A percentile compares a stretch with the other conserved stretches of the same genome.
phyloP scores from a whole-genome alignment of 2,329 filamentous ascomycete genomes.

The Talaromyces albobiverticillius region DNA sequence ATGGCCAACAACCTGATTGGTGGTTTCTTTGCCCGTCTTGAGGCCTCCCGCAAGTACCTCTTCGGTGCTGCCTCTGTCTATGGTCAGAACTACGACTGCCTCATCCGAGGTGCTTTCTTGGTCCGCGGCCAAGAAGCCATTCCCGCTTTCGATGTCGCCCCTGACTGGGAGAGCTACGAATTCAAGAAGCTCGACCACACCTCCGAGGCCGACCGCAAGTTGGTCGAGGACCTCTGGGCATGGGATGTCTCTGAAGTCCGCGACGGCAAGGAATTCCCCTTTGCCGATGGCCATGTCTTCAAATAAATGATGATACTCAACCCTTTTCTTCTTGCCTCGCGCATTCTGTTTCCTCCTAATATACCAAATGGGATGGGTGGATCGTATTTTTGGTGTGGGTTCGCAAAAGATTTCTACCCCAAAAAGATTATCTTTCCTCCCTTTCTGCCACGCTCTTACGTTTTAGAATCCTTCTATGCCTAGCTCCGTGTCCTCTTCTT shows the following conservation, averaged over 20 bases:
- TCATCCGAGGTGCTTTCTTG: slow-evolving; percentile 91
- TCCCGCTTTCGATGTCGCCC: slow-evolving; percentile 92
- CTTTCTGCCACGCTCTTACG: neutral
- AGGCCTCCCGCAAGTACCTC: slow-evolving; percentile 96
- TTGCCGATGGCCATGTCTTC: slow-evolving; percentile 96
- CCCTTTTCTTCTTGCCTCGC: neutral
- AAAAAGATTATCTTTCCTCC: neutral
- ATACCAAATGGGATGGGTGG: slow-evolving; percentile 7
- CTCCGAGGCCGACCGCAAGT: slow-evolving; percentile 80
- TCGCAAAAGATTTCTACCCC: neutral
- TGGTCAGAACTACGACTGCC: slow-evolving; percentile 80
- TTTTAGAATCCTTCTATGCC: neutral
- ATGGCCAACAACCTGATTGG: slow-evolving; percentile 98
- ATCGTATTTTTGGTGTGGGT: too few relatives aligned
- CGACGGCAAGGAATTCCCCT: slow-evolving; percentile 83
- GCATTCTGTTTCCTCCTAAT: slow-evolving; percentile 4
- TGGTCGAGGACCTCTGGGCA: slow-evolving; percentile 82
- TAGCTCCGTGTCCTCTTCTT: neutral
- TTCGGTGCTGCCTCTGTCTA: slow-evolving; percentile 90
- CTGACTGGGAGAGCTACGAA: slow-evolving; percentile 93
- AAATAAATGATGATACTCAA: slow-evolving; percentile 64
- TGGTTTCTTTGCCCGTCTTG: slow-evolving; percentile 96
- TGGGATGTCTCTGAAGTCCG: slow-evolving; percentile 83
- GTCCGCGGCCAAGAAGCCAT: slow-evolving; percentile 84
- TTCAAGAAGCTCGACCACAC: slow-evolving; percentile 94